Base-by-base conservation (phyloP, 495 filamentous ascomycete species). In the Corynascus novoguineensis region DNA sequence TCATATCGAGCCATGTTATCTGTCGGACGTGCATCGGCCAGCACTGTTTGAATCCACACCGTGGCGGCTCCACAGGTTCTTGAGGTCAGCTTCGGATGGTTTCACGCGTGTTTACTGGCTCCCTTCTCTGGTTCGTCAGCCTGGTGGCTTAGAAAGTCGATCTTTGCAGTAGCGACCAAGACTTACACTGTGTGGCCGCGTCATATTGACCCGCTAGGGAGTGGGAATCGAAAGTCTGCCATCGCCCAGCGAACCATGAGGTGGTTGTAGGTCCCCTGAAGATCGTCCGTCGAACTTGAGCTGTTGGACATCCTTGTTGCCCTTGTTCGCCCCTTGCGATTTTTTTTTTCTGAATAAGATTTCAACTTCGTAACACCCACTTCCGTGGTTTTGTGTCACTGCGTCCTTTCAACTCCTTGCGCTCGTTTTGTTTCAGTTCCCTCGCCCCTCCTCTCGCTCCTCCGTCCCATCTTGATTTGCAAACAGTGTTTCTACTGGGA, bases 381-480 rank as follows among this genome's bases (percentile, higher is more conserved):
- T 27, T 19, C 51, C 38, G 38, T 29, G 12, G 24, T 37, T 12
- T 15, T 46, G 47, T 57, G n/a, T 19, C 21, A 29, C 55, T 4
- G 21, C 17, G 47, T 57, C 52, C 47, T 56, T 55, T 44, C n/a
- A n/a, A n/a, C n/a, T 32, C 11, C 25, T 14, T 27, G 31, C 31
- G 46, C 15, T 22, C 28, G 40, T 29, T 22, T 34, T 7, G 29
- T 28, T 55, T 42, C 29, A 27, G 14, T 45, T 12, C 55, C 34
- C n/a, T 32, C 22, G 19, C 22, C n/a, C 12, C 38, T 59, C 34
- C n/a, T 32, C 22, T 28, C 22, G 19, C 12, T 47, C 25, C 22
- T 9, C 22, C 38, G 11, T 3, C 8, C 24, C 10, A n/a, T 15
- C 1, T 4, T 45, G n/a, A n/a, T n/a, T n/a, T n/a, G n/a, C n/a